Conservation (phyloP, 1,284 basidiomycete species). For the Pyrrhoderma noxium region DNA sequence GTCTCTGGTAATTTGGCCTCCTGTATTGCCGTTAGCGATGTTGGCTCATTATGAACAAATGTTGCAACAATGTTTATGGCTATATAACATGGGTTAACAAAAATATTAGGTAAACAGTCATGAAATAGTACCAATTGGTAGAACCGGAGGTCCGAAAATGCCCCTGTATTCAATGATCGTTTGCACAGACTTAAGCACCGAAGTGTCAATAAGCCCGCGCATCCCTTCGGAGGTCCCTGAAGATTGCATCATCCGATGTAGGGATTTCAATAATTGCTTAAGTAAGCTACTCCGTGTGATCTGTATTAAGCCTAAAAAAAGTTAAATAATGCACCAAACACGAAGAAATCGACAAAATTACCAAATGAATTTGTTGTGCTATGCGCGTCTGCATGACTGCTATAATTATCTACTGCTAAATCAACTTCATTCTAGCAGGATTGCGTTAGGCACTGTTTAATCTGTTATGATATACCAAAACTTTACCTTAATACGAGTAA, state of each 20-base stretch:
- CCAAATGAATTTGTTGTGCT: conserved; percentile 53
- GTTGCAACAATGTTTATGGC: conserved; percentile 97
- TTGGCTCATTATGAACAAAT: conserved; percentile 98
- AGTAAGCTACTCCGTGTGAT: conserved; percentile 67
- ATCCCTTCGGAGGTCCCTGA: conserved; percentile 92
- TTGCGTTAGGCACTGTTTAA: no score
- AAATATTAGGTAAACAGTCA: conserved; percentile 6
- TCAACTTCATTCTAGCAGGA: conserved; percentile 67
- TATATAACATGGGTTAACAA: conserved; percentile 26
- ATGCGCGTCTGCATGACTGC: conserved; percentile 34
- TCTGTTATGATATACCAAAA: conserved; percentile 3
- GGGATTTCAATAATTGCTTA: conserved; percentile 87
- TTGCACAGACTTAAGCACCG: conserved; percentile 81
- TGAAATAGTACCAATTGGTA: conserved; percentile 59
- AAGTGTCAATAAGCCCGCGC: conserved; percentile 89
- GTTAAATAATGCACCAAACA: conserved; percentile 5
- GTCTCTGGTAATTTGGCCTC: conserved; percentile 87
- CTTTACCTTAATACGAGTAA: conserved; percentile 80
- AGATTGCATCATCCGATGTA: conserved; percentile 95
- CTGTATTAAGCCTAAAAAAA: conserved; percentile 48
- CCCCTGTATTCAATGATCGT: conserved; percentile 79
- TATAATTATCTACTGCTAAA: conserved; percentile 53
- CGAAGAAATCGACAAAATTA: conserved; percentile 25
- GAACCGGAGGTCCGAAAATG: conserved; percentile 82
- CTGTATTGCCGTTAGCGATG: conserved; percentile 87